phyloP scores from a whole-genome alignment of 495 filamentous ascomycete species.

The Penicillium macrosclerotiorum region DNA sequence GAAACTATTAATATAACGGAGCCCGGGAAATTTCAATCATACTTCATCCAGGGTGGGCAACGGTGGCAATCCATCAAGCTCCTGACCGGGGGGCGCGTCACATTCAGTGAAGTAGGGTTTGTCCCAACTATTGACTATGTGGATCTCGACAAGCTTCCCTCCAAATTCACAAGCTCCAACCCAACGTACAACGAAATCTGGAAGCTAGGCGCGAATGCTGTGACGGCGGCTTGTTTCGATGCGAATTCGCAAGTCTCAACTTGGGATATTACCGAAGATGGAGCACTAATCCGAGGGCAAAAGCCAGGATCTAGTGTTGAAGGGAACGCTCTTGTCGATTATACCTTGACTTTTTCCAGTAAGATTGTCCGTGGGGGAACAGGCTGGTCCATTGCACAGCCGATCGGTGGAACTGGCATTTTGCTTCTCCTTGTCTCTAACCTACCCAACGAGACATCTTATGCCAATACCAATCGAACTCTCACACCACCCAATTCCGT shows the following conservation, averaged over 20 bases:
- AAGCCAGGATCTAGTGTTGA: slow-evolving; percentile 13
- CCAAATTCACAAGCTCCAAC: slow-evolving; percentile 18
- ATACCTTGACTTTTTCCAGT: slow-evolving; percentile 18
- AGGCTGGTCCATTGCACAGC: slow-evolving; percentile 17
- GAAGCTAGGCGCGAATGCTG: slow-evolving; percentile 17
- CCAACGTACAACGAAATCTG: slow-evolving; percentile 23
- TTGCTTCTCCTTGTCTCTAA: slow-evolving; percentile 4
- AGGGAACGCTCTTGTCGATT: slow-evolving; percentile 12
- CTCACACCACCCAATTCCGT: slow-evolving; percentile 2
- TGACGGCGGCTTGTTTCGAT: slow-evolving; percentile 19
- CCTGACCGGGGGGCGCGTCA: slow-evolving; percentile 2
- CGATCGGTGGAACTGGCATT: background rate
- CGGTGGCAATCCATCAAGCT: slow-evolving; percentile 19
- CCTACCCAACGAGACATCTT: background rate
- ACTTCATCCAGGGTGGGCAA: slow-evolving; percentile 22
- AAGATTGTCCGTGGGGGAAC: slow-evolving; percentile 22
- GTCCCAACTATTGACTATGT: slow-evolving; percentile 11
- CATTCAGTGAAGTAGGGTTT: slow-evolving; percentile 10
- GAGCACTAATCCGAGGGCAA: slow-evolving; percentile 17
- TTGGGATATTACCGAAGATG: slow-evolving; percentile 16
- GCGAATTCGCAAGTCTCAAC: slow-evolving; percentile 13
- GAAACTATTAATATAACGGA: slow-evolving; percentile 25
- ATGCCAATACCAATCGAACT: slow-evolving; percentile 1
- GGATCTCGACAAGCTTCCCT: slow-evolving; percentile 7
- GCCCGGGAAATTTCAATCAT: slow-evolving; percentile 13